These are phyloP conservation scores for Saccharum officinarum DNA, from an alignment of 176 grass and related monocot genomes.

Conservation along the genomic window DNA sequence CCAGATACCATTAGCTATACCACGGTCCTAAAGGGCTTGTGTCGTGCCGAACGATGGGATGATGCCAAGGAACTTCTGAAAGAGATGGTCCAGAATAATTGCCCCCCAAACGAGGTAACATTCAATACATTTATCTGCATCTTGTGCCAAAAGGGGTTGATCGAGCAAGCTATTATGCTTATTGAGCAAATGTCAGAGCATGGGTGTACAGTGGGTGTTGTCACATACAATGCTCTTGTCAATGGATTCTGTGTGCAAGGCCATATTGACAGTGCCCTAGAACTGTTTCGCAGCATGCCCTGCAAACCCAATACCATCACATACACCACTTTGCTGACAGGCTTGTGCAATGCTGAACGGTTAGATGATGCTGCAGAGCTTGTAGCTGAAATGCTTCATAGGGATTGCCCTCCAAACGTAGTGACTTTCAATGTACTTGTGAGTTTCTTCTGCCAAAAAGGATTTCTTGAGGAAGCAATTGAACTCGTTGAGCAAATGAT, in stretches of 20 bases:
- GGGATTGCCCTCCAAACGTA: slow-evolving; percentile 45
- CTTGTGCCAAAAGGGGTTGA: slow-evolving; percentile 57
- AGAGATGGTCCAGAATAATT: slow-evolving; percentile 48
- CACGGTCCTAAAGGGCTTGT: slow-evolving; percentile 51
- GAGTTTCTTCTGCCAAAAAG: slow-evolving; percentile 63
- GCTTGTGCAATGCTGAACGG: slow-evolving; percentile 52
- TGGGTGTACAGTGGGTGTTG: slow-evolving; percentile 46
- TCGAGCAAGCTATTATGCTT: slow-evolving; percentile 47
- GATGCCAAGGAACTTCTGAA: slow-evolving; percentile 46
- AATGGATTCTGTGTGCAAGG: slow-evolving; percentile 66
- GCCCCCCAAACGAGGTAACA: slow-evolving; percentile 52
- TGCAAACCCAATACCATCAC: slow-evolving; percentile 68
- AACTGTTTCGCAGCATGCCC: slow-evolving; percentile 45
- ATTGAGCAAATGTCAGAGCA: slow-evolving; percentile 51
- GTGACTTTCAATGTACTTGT: slow-evolving; percentile 66
- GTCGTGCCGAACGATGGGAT: slow-evolving; percentile 44
- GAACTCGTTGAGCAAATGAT: slow-evolving; percentile 54
- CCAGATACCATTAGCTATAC: slow-evolving; percentile 62
- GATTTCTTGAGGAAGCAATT: slow-evolving; percentile 49
- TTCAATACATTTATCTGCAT: slow-evolving; percentile 65
- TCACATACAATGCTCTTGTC: slow-evolving; percentile 67
- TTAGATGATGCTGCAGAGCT: slow-evolving; percentile 49
- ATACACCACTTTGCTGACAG: slow-evolving; percentile 72
- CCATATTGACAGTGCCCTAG: slow-evolving; percentile 46
- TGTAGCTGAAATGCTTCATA: slow-evolving; percentile 49